Conservation (phyloP, 768 basidiomycete species). For the Leucosporidium scottii region DNA sequence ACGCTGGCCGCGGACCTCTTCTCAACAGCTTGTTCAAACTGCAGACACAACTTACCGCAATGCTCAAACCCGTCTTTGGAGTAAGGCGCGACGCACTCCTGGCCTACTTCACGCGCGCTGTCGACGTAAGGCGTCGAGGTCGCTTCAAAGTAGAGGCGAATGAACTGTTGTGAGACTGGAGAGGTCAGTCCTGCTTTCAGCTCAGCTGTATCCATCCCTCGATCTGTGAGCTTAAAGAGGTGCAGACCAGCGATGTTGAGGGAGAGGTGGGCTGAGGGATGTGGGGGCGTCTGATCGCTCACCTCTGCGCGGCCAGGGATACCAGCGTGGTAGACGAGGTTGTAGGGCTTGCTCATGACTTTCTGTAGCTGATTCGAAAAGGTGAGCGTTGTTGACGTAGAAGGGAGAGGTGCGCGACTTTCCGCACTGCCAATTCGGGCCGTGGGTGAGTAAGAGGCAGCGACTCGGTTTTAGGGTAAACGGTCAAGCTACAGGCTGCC, state of each 20-base stretch:
- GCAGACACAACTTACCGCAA: not conserved
- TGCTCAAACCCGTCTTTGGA: slow-evolving; percentile 9
- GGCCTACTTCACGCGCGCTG: slow-evolving; percentile 1
- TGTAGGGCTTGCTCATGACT: slow-evolving; percentile 3
- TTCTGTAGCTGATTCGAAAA: too few species aligned
- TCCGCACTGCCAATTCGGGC: too few species aligned
- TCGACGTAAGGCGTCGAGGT: slow-evolving; percentile 21
- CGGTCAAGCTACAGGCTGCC: too few species aligned
- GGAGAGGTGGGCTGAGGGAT: too few species aligned
- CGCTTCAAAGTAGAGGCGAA: slow-evolving; percentile 22
- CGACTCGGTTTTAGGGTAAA: too few species aligned
- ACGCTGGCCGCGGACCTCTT: not conserved
- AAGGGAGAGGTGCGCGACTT: too few species aligned
- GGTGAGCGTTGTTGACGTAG: too few species aligned
- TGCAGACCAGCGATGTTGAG: too few species aligned
- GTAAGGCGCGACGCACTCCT: slow-evolving; percentile 12
- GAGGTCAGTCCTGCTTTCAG: not conserved
- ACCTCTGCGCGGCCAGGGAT: slow-evolving; percentile 28
- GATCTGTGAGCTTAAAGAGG: too few species aligned
- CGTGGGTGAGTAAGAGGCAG: too few species aligned
- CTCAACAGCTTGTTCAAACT: too few species aligned
- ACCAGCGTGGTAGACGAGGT: slow-evolving; percentile 27
- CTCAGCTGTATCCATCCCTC: too few species aligned
- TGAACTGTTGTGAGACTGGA: slow-evolving; percentile 11
- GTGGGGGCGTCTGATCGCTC: not conserved